Evolutionary conservation across 768 basidiomycete genomes (phyloP), one percentile per base, ranked within the genome.

Genomic region (Kwoniella dendrophila): DNA sequence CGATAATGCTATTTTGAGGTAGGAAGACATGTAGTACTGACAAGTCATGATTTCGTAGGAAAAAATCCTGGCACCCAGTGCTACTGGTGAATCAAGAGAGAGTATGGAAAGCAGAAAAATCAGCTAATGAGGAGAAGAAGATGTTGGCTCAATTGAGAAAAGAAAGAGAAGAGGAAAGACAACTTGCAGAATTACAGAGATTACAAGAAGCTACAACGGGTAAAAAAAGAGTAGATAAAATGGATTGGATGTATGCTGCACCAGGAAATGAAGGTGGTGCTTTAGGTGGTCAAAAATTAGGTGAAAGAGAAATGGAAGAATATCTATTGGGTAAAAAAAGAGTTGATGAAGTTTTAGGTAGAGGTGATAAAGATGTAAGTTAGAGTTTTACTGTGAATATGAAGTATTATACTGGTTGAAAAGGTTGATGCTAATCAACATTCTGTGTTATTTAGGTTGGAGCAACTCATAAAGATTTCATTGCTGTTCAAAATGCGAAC

Each of bases 171-270:
- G 96, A 99, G 75, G 96, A 99, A 77, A 85, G 96, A 5, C 95
- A 97, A 76, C 80, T 99, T 1, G 93, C 95, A 69, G 96, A 99
- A 71, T 85, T 99, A 7, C 96, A 98, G 77, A 85, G 94, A 53
- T 80, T 99, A 59, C 95, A 98, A 78, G 93, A 95, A 77, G 90
- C 90, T 68, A 87, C 94, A 67, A 97, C 95, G 10, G 95, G 95
- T 33, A 92, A 89, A 83, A 96, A 94, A 81, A 83, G 90, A 67
- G 86, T 88, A 53, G 94, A 97, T 80, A 92, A 92, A 76, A 79
- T 99, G 50, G 96, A 99, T 78, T 99, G 96, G 96, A 95, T 99
- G 92, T 99, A 98, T 81, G 83, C 95, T n/a, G 96, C 95, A 1
- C 96, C 96, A 3, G 91, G 92, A 0, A 87, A 89, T 3, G 88